phyloP scores from a whole-genome alignment of 225 moss, liverwort and hornwort genomes.

The Polytrichum formosum region DNA sequence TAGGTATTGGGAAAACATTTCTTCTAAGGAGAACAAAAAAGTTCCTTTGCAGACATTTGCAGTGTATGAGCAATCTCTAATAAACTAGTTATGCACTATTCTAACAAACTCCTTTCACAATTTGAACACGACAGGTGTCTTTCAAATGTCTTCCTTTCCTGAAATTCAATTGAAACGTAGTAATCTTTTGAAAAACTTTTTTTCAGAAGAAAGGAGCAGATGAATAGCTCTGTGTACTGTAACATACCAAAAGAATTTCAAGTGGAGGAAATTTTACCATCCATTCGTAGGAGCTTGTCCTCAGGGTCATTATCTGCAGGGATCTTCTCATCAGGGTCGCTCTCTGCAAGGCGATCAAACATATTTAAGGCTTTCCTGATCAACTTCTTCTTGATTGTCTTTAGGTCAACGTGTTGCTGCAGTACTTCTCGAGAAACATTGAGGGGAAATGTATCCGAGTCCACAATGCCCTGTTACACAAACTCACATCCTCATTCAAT shows the following conservation, averaged over 20 bases:
- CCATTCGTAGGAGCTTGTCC: no score
- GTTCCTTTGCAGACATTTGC: no score
- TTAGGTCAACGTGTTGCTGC: slow-evolving; percentile 62
- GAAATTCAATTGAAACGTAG: no score
- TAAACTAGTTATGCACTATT: no score
- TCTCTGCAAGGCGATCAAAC: slow-evolving; percentile 61
- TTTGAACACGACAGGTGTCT: no score
- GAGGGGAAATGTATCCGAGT: slow-evolving; percentile 72
- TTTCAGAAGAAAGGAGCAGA: slow-evolving; percentile 31
- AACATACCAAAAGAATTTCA: not conserved
- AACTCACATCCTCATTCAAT: no score
- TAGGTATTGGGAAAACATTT: no score
- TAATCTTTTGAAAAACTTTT: slow-evolving; percentile 22
- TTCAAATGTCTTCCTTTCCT: no score
- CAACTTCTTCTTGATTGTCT: slow-evolving; percentile 83
- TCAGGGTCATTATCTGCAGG: slow-evolving; percentile 11
- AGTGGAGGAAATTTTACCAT: not conserved
- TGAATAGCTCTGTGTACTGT: not conserved
- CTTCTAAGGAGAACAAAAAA: no score
- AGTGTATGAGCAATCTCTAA: no score
- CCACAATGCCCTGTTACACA: slow-evolving; percentile 67
- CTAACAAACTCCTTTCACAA: no score
- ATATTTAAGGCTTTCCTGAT: slow-evolving; percentile 82
- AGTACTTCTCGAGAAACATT: slow-evolving; percentile 94
- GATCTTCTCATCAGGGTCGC: slow-evolving; percentile 62